Percentiles rank a stretch among this genome's conserved stretches.
phyloP scores from a whole-genome alignment of 345 rosid genomes.

The Bruguiera sexangula region DNA sequence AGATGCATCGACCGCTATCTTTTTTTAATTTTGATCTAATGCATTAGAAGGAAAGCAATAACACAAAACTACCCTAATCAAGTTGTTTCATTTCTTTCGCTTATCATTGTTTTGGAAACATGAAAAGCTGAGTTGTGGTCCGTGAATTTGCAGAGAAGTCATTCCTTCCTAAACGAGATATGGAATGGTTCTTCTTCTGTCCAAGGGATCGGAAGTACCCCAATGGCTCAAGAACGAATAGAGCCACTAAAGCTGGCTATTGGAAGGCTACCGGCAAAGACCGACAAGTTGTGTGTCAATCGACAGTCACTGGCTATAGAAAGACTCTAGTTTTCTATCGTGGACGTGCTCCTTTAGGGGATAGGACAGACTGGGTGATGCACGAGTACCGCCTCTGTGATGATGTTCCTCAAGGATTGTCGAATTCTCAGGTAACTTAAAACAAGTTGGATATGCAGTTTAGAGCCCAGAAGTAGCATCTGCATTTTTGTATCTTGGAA shows the following conservation, averaged over 20 bases:
- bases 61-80: background rate
- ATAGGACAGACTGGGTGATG: slow-evolving; percentile 82
- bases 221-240: slow-evolving; percentile 74
- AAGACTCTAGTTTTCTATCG: slow-evolving; percentile 85
- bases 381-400: slow-evolving; percentile 83
- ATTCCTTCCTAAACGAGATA: slow-evolving; percentile 67
- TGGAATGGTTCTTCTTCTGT: slow-evolving; percentile 98
- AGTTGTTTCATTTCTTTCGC: background rate
- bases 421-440: slow-evolving; percentile 49
- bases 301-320: slow-evolving; percentile 49
- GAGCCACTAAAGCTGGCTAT: slow-evolving; percentile 91
- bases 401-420: slow-evolving; percentile 46
- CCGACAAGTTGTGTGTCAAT: slow-evolving; percentile 60
- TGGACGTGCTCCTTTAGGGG: slow-evolving; percentile 82
- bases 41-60: background rate
- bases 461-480: too few species aligned
- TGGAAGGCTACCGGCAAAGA: slow-evolving; percentile 99
- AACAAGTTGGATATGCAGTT: background rate
- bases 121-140: background rate
- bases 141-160: slow-evolving; percentile 62
- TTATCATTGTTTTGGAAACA: slow-evolving; percentile 1
- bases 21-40: background rate
- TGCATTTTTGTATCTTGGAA: background rate
- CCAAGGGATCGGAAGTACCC: slow-evolving; percentile 85
- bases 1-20: slow-evolving; percentile 4